Evolutionary conservation across 2,329 filamentous ascomycete genomes (phyloP).

Genomic region (Curvularia verruculosa): DNA sequence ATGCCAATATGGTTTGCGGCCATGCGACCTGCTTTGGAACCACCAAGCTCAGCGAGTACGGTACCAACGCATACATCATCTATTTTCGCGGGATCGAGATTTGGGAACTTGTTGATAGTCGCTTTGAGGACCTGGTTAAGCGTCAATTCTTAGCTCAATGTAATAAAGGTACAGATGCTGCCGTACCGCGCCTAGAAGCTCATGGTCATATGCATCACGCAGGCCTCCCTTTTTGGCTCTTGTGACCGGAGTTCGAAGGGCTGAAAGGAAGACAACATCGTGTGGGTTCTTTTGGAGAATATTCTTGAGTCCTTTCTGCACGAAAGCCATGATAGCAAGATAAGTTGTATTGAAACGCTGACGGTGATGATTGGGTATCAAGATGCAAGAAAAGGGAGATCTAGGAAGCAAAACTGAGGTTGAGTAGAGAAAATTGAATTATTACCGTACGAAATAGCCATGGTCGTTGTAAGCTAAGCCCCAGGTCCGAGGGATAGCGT

Average conservation of each 20-base stretch:
- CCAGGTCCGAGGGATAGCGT: slow-evolving; percentile 30
- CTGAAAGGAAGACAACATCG: slow-evolving; percentile 87
- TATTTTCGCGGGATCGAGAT: slow-evolving; percentile 70
- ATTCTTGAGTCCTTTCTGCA: slow-evolving; percentile 70
- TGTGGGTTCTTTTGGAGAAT: slow-evolving; percentile 78
- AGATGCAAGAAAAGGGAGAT: slow-evolving; percentile 1
- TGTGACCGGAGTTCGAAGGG: slow-evolving; percentile 87
- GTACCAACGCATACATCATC: slow-evolving; percentile 87
- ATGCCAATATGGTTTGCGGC: slow-evolving; percentile 84
- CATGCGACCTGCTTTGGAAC: slow-evolving; percentile 89
- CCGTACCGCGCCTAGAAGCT: slow-evolving; percentile 71
- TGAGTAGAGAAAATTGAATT: slow-evolving; percentile 8
- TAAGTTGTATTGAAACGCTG: slow-evolving; percentile 21
- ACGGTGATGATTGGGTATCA: slow-evolving; percentile 10
- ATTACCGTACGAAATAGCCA: slow-evolving; percentile 27
- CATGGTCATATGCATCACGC: slow-evolving; percentile 88
- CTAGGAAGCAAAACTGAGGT: slow-evolving; percentile 1
- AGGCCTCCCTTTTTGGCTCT: slow-evolving; percentile 82
- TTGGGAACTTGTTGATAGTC: slow-evolving; percentile 73
- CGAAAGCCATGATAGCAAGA: slow-evolving; percentile 50
- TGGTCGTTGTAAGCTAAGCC: slow-evolving; percentile 32
- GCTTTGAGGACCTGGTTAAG: slow-evolving; percentile 61
- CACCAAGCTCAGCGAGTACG: slow-evolving; percentile 88
- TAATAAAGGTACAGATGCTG: slow-evolving; percentile 46
- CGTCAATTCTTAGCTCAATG: slow-evolving; percentile 23